Conservation (phyloP, 1,139 yeast genomes). For the Zhuliangozyma parablackwelliae region DNA sequence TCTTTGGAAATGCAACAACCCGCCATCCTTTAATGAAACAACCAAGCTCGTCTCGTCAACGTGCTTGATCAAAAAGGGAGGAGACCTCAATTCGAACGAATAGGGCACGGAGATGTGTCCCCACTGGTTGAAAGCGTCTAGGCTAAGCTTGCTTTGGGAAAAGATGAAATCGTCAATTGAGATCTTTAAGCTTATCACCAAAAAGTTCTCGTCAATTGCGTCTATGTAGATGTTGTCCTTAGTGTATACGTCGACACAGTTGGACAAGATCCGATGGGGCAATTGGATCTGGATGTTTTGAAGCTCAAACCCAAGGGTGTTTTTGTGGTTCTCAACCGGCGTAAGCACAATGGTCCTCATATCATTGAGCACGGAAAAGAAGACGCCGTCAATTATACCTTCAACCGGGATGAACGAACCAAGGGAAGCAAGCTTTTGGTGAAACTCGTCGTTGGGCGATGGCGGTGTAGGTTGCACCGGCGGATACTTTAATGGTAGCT, state of each 20-base stretch:
- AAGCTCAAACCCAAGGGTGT: constrained; percentile 21
- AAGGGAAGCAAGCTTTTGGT: constrained; percentile 15
- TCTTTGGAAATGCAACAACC: constrained; percentile 51
- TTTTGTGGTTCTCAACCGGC: constrained; percentile 23
- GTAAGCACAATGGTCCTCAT: constrained; percentile 25
- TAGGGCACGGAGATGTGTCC: constrained; percentile 66
- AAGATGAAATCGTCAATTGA: constrained; percentile 27
- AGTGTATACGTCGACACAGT: constrained; percentile 17
- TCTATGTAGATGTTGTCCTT: constrained; percentile 17
- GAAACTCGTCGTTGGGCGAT: constrained; percentile 22
- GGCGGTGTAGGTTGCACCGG: neutral
- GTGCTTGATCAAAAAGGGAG: constrained; percentile 54
- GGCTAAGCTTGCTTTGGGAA: constrained; percentile 15
- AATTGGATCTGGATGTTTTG: constrained; percentile 26
- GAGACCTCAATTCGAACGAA: constrained; percentile 61
- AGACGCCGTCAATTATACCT: constrained; percentile 14
- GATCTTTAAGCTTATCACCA: constrained; percentile 31
- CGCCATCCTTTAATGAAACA: constrained; percentile 69
- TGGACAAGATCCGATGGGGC: constrained; percentile 30
- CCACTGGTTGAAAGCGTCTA: constrained; percentile 45
- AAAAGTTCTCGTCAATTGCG: constrained; percentile 24
- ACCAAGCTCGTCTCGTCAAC: constrained; percentile 41
- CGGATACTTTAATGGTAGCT: constrained; percentile 32
- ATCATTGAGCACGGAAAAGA: constrained; percentile 28
- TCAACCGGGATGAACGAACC: constrained; percentile 12